Conservation (phyloP, 1,139 yeast species). For the Kodamaea suecica region DNA sequence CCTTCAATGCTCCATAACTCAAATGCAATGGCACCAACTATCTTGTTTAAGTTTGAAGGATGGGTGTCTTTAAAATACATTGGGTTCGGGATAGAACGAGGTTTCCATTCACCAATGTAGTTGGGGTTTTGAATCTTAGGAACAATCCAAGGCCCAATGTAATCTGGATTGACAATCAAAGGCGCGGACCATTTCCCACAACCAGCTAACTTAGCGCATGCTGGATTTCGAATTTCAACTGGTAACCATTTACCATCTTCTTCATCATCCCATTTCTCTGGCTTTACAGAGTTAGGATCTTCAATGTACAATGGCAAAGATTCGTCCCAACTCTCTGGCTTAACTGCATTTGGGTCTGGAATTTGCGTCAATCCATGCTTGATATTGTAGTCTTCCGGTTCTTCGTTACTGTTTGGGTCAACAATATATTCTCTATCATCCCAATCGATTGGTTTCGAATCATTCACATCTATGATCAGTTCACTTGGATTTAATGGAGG, state of each 20-base stretch:
- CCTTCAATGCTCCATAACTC: constrained; percentile 88
- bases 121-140: constrained; percentile 69
- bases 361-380: constrained; percentile 52
- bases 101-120: constrained; percentile 79
- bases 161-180: constrained; percentile 60
- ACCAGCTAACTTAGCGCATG: constrained; percentile 51
- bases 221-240: constrained; percentile 68
- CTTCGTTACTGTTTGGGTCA: constrained; percentile 56
- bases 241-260: constrained; percentile 85
- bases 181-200: constrained; percentile 73
- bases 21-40: constrained; percentile 80
- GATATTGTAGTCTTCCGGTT: constrained; percentile 85
- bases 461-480: constrained; percentile 59
- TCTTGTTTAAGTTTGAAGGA: constrained; percentile 58
- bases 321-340: constrained; percentile 82
- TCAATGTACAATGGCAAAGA: constrained; percentile 52
- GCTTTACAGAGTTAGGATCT: constrained; percentile 64
- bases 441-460: constrained; percentile 75
- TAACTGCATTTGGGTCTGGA: constrained; percentile 60
- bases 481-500: constrained; percentile 67
- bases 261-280: constrained; percentile 82
- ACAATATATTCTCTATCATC: constrained; percentile 60
- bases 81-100: constrained; percentile 66
- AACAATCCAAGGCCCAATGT: constrained; percentile 75
- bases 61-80: constrained; percentile 54